phyloP scores from a whole-genome alignment of 148 eudicot genomes.

The Amaranthus palmeri region DNA sequence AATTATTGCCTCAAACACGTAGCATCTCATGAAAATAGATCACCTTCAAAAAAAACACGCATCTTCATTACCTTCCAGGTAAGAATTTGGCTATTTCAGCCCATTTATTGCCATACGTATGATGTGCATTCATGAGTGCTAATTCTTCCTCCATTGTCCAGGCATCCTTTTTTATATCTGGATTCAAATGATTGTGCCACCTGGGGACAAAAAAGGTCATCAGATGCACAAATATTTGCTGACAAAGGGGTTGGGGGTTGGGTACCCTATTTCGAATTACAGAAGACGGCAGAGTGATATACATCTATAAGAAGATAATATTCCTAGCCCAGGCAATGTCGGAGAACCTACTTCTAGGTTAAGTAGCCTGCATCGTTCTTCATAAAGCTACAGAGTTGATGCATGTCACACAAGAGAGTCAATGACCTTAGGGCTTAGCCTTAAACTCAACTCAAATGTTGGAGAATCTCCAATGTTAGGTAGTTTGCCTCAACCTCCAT shows the following conservation, averaged over 20 bases:
- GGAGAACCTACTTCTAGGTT: too few relatives aligned
- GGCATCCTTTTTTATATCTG: slow-evolving; percentile 82
- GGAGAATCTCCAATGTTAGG: not conserved
- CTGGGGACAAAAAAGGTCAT: slow-evolving; percentile 34
- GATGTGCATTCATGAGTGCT: slow-evolving; percentile 81
- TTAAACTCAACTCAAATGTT: not conserved
- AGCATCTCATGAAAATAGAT: not conserved
- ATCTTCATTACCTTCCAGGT: slow-evolving; percentile 67
- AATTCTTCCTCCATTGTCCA: slow-evolving; percentile 87
- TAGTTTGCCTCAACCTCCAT: not conserved
- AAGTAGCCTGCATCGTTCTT: too few relatives aligned
- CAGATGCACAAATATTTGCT: not conserved
- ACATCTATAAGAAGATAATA: not conserved
- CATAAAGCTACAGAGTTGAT: too few relatives aligned
- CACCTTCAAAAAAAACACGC: not conserved
- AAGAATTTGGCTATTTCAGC: slow-evolving; percentile 86
- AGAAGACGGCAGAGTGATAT: not conserved
- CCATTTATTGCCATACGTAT: slow-evolving; percentile 82
- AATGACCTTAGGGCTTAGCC: not conserved
- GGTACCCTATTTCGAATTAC: not conserved
- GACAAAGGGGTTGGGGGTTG: not conserved
- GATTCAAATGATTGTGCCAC: slow-evolving; percentile 99
- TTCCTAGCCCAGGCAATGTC: not conserved
- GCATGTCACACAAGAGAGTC: too few relatives aligned
- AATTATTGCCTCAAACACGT: not conserved